These are phyloP conservation scores for Puccinia triticina DNA, from an alignment of 1,284 basidiomycete species.

Conservation along the genomic window DNA sequence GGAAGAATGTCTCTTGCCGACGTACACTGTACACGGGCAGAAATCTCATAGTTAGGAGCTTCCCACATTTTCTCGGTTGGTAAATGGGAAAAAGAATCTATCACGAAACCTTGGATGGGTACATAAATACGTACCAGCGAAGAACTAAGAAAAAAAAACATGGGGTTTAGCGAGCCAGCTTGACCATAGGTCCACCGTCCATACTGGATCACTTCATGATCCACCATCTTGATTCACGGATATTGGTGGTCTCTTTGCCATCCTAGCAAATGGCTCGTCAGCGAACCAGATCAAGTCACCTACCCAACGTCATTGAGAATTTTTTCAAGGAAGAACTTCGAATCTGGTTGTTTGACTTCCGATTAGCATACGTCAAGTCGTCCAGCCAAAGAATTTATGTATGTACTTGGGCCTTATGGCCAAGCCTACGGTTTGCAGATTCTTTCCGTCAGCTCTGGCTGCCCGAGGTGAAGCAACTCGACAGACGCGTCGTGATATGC, in stretches of 20 bases:
- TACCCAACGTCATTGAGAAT: background rate
- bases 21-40: background rate
- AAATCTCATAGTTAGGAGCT: background rate
- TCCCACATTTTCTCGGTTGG: background rate
- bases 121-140: background rate
- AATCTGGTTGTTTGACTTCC: constrained; percentile 9
- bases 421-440: background rate
- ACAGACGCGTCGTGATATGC: background rate
- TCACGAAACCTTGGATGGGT: background rate
- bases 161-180: background rate
- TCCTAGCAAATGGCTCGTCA: background rate
- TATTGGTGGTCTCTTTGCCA: background rate
- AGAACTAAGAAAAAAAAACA: background rate
- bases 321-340: background rate
- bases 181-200: no score
- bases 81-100: background rate
- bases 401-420: background rate
- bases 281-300: constrained; percentile 1
- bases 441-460: background rate
- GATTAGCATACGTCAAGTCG: background rate
- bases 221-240: background rate
- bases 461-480: background rate
- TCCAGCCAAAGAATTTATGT: constrained; percentile 6
- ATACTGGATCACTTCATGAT: background rate
- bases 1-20: background rate